Evolutionary conservation across 371 early-diverging fungal species (phyloP), one percentile per base, ranked within the genome.

Genomic region (Conidiobolus incongruus): DNA sequence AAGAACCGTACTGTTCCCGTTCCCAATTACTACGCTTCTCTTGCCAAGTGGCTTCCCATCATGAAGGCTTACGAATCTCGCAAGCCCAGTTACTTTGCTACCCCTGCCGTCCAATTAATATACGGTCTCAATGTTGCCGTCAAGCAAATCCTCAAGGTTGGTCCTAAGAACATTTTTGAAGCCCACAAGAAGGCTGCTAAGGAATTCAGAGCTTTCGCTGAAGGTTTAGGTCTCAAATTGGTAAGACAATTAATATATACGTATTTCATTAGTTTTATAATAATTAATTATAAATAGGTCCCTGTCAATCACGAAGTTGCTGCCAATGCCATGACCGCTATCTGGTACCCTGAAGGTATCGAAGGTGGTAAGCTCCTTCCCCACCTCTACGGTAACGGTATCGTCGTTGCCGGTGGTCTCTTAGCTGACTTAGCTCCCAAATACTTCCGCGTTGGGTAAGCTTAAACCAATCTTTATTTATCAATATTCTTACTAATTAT

Each of bases 31-130:
- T 85, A 79, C 51, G 70, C 71, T 44, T 72, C 66, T 68, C 82
- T 80, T 80, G 62, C 55, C 53, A 77, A 80, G 48, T 88, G 87
- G 87, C 61, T 83, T 52, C 89, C 92, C 15, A 70, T 94, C 56
- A 92, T 92, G 92, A 58, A 77, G 45, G 78, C 85, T 16, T 94
- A 92, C 56, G 92, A 91, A 63, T 70, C 77, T 6, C 77, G 90
- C 51, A 76, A 81, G 51, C 80, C 85, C 23, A 69, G 73, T 38
- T 95, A 95, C 65, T 95, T 93, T 65, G 92, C 89, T 46, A 95
- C 96, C n/a, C 96, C 96, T 12, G 79, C 91, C 37, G 96, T 95
- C 35, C 90, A 90, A 65, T 68, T 82, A 46, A 70, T 95, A 56
- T 68, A 77, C 56, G 90, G 93, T 28, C 77, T 95, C 35, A 66